These are phyloP conservation scores for Artemisia tridentata DNA, from an alignment of 129 eudicot genomes.

Conservation along the genomic window DNA sequence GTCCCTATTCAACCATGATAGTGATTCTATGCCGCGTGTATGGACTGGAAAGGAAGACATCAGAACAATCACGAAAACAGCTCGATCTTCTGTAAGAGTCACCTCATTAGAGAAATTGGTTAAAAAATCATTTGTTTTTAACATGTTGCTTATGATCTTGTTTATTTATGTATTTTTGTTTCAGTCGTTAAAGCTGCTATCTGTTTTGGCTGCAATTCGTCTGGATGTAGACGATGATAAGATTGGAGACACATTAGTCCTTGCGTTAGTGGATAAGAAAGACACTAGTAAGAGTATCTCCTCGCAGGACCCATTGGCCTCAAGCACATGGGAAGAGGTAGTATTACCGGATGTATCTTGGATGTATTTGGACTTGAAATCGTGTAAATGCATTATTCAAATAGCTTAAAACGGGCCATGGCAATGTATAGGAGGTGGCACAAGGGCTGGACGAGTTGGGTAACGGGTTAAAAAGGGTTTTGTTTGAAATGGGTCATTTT, in stretches of 20 bases:
- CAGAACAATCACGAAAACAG: constrained; percentile 78
- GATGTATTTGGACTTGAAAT: not conserved
- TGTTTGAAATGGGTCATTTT: no score
- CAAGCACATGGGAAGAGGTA: constrained; percentile 92
- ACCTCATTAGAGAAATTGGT: constrained; percentile 6
- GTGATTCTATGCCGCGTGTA: constrained; percentile 92
- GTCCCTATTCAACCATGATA: constrained; percentile 76
- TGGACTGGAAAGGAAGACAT: constrained; percentile 99
- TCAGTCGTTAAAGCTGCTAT: constrained; percentile 75
- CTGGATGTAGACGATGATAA: constrained; percentile 64
- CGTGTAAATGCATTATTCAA: not conserved
- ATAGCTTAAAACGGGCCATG: not conserved
- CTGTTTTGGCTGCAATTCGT: constrained; percentile 75
- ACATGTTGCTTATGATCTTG: constrained; percentile 7
- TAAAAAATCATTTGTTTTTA: not conserved
- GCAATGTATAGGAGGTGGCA: no score
- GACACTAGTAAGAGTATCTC: constrained; percentile 39
- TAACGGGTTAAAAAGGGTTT: no score
- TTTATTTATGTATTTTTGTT: constrained; percentile 11
- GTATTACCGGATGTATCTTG: not conserved
- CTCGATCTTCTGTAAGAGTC: constrained; percentile 86
- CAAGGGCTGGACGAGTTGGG: not conserved
- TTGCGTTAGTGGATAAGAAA: constrained; percentile 66
- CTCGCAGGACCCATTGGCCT: constrained; percentile 65
- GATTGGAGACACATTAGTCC: constrained; percentile 71